A percentile compares a stretch with the other conserved stretches of the same genome.
These are phyloP conservation scores for Venturia aucupariae DNA, from an alignment of 2,329 filamentous ascomycete species.

Conservation along the genomic window DNA sequence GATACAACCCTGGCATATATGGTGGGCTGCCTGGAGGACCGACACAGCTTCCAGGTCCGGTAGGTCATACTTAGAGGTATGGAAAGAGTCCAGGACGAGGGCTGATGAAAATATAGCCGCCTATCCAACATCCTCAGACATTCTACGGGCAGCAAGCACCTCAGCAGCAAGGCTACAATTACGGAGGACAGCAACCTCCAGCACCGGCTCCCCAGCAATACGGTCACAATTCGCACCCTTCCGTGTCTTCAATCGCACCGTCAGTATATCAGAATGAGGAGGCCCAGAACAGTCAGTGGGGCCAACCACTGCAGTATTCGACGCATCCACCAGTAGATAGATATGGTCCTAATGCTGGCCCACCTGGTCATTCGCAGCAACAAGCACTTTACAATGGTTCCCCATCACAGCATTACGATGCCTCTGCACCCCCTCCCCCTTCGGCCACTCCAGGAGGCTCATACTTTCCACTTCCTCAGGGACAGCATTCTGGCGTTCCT, in stretches of 20 bases:
- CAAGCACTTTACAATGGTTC: neutral
- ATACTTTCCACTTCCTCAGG: constrained; percentile 24
- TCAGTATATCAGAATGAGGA: constrained; percentile 13
- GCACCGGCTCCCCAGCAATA: neutral
- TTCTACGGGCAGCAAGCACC: neutral
- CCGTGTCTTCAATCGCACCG: constrained; percentile 20
- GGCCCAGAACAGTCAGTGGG: constrained; percentile 10
- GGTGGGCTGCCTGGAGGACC: constrained; percentile 18
- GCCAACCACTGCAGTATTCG: constrained; percentile 14
- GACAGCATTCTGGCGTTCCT: neutral
- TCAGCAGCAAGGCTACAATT: neutral
- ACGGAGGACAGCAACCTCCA: neutral
- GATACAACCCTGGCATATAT: constrained; percentile 16
- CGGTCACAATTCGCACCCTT: constrained; percentile 16
- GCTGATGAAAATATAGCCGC: neutral
- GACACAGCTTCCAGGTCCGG: neutral
- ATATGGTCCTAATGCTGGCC: constrained; percentile 9
- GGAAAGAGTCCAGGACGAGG: neutral
- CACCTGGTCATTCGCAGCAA: neutral
- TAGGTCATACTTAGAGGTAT: constrained; percentile 10
- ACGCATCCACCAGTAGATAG: constrained; percentile 10
- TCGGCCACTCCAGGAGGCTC: constrained; percentile 25
- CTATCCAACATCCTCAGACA: neutral
- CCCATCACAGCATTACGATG: constrained; percentile 4
- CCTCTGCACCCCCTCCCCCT: neutral